Conservation (phyloP, 2,329 filamentous ascomycete species). For the Colletotrichum limetticola region DNA sequence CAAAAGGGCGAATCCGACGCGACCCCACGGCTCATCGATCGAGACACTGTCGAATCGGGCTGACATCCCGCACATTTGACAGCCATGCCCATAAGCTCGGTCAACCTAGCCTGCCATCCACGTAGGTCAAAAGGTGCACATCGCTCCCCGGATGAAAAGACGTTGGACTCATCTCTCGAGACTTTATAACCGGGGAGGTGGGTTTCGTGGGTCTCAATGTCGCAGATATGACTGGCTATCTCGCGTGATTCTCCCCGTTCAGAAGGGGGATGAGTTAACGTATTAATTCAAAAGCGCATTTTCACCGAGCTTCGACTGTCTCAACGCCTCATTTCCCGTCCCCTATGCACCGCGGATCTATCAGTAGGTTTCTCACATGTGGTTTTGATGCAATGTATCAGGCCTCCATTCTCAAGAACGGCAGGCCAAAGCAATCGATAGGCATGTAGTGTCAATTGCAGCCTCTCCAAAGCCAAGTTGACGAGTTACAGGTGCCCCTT, state of each 20-base stretch:
- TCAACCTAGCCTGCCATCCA: not conserved
- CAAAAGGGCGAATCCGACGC: not conserved
- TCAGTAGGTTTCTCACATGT: not conserved
- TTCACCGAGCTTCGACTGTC: not conserved
- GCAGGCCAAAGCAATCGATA: not conserved
- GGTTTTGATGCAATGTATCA: not conserved
- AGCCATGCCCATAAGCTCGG: not conserved
- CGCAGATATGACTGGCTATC: not conserved
- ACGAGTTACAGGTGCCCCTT: not conserved
- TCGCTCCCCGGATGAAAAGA: conserved; percentile 1
- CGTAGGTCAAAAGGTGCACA: not conserved
- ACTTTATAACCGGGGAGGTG: not conserved
- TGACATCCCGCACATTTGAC: not conserved
- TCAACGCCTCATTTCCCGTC: not conserved
- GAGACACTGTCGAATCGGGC: not conserved
- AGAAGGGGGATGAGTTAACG: not conserved
- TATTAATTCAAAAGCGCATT: not conserved
- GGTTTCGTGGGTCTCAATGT: not conserved
- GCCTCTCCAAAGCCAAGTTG: not conserved
- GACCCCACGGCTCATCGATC: not conserved
- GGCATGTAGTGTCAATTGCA: not conserved
- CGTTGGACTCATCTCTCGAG: not conserved
- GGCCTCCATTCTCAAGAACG: not conserved
- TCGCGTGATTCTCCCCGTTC: not conserved
- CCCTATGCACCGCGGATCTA: not conserved